Percentiles rank a stretch among this genome's conserved stretches.
phyloP scores from a whole-genome alignment of 169 alveolate genomes.

The Condylostoma magnum region DNA sequence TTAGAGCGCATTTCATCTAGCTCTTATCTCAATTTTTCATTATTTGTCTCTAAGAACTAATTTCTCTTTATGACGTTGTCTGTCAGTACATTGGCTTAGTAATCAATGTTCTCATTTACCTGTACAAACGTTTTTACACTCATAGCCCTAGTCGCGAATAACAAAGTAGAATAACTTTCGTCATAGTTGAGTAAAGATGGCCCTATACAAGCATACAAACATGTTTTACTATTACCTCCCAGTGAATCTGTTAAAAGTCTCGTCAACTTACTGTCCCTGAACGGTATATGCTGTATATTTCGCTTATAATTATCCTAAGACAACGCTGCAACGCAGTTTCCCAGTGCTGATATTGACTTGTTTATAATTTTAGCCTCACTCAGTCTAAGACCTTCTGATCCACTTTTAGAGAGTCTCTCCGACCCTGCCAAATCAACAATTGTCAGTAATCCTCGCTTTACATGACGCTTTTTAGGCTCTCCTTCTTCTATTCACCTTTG shows the following conservation, averaged over 20 bases:
- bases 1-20: background rate
- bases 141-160: conserved; percentile 78
- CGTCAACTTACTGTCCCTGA: conserved; percentile 76
- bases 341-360: conserved; percentile 75
- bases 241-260: conserved; percentile 65
- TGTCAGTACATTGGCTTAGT: conserved; percentile 24
- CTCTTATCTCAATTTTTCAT: conserved; percentile 16
- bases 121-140: conserved; percentile 55
- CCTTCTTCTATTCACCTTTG: conserved; percentile 62
- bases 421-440: conserved; percentile 80
- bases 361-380: conserved; percentile 75
- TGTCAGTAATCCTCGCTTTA: conserved; percentile 62
- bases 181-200: conserved; percentile 67
- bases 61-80: conserved; percentile 21
- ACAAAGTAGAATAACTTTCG: conserved; percentile 68
- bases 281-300: conserved; percentile 59
- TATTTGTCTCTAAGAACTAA: background rate
- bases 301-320: conserved; percentile 35
- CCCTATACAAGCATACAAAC: conserved; percentile 66
- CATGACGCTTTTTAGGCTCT: conserved; percentile 34
- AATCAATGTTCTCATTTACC: conserved; percentile 68
- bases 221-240: conserved; percentile 78
- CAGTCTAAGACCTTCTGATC: conserved; percentile 55
- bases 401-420: conserved; percentile 64
- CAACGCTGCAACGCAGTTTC: conserved; percentile 62